These are phyloP conservation scores for Pseudozyma flocculosa DNA, from an alignment of 1,284 basidiomycete species.

Conservation along the genomic window DNA sequence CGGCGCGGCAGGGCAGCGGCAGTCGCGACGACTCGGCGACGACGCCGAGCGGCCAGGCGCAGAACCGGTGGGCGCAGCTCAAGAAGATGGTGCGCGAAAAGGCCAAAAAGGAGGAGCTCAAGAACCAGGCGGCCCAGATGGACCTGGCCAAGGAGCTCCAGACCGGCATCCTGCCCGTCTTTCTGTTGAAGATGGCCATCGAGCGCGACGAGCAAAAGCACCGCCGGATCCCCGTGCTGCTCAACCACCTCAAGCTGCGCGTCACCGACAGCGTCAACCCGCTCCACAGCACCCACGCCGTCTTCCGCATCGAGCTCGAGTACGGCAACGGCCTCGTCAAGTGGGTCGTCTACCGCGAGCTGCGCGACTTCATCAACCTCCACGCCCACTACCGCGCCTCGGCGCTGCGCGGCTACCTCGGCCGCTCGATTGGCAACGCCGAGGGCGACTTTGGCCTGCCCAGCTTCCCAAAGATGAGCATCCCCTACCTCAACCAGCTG, in stretches of 20 bases:
- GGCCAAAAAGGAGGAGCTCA: conserved; percentile 26
- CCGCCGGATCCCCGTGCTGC: conserved; percentile 78
- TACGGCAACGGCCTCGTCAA: conserved; percentile 86
- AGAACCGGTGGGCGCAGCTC: conserved; percentile 37
- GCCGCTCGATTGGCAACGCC: conserved; percentile 31
- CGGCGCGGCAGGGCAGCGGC: conserved; percentile 4
- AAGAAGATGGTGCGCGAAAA: conserved; percentile 38
- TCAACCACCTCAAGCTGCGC: conserved; percentile 80
- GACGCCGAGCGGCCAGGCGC: conserved; percentile 8
- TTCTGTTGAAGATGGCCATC: conserved; percentile 74
- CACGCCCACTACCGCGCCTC: conserved; percentile 89
- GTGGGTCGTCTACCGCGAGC: conserved; percentile 94
- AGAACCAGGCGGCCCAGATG: conserved; percentile 22
- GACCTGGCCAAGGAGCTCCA: conserved; percentile 37
- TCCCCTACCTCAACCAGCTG: conserved; percentile 82
- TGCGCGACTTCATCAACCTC: conserved; percentile 86
- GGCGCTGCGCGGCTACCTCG: conserved; percentile 48
- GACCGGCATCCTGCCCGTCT: conserved; percentile 34
- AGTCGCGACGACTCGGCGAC: conserved; percentile 6
- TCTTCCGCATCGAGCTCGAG: conserved; percentile 92
- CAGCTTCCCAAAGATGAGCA: conserved; percentile 81
- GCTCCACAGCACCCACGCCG: conserved; percentile 72
- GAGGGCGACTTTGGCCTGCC: conserved; percentile 70
- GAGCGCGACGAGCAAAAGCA: conserved; percentile 85
- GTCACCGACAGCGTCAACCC: conserved; percentile 84